These are phyloP conservation scores for Solanum stenotomum DNA, from an alignment of 257 asterid genomes.

Conservation along the genomic window DNA sequence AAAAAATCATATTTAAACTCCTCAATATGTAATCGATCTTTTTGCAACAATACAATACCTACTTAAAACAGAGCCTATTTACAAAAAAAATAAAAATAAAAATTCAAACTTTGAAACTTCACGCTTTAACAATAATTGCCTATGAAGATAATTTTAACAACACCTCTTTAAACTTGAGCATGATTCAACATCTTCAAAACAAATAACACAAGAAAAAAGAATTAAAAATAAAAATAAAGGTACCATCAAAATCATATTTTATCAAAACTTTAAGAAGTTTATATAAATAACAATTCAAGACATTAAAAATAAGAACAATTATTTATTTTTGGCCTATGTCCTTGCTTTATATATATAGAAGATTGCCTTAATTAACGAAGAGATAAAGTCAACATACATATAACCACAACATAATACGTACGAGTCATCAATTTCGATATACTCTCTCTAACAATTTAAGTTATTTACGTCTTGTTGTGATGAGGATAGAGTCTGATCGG, in stretches of 20 bases:
- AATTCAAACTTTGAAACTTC: background rate
- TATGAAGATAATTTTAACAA: background rate
- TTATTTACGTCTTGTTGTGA: background rate
- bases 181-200: background rate
- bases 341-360: background rate
- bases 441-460: background rate
- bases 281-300: too few species aligned
- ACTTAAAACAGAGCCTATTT: background rate
- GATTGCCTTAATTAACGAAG: background rate
- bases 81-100: background rate
- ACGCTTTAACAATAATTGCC: background rate
- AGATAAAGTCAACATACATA: background rate
- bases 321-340: background rate
- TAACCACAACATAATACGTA: background rate
- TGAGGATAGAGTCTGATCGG: constrained; percentile 31
- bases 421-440: background rate
- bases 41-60: background rate
- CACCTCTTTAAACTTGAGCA: background rate
- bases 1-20: background rate
- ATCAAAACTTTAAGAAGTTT: too few species aligned
- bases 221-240: too few species aligned
- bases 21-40: background rate
- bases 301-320: background rate
- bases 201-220: background rate
- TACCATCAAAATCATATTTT: too few species aligned